Evolutionary conservation across 345 rosid species (phyloP), one percentile per base, ranked within the genome.

Genomic region (Euphorbia pulcherrima): DNA sequence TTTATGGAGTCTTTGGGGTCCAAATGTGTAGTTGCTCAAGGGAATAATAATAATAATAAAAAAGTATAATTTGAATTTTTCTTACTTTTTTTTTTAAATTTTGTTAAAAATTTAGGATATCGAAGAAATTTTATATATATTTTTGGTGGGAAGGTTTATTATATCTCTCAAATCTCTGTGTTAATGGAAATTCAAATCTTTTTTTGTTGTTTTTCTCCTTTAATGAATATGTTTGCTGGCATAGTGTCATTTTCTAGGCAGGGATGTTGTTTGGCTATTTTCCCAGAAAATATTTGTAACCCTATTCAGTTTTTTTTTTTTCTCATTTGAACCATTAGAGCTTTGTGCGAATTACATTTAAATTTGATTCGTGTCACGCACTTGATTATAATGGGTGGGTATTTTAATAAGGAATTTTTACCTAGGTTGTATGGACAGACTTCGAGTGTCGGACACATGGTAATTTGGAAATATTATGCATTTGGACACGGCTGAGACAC

Each of bases 1-100:
- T 77, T 79, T 91, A 72, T 94, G 99, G 97, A 81, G 84, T 18
- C 92, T 94, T 78, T 92, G 92, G 99, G 79, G 76, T 89, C 93
- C 97, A 81, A 82, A 80, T 83, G 83, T 87, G 67, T 90, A 83
- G 79, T n/a, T 35, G 50, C 47, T 23, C 18, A 16, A 21, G 50
- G n/a, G 51, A 50, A 17, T 6, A 37, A 39, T 29, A 27, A 23
- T 9, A 8, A 56, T n/a, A n/a, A n/a, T n/a, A 59, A 28, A 16
- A 52, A 41, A n/a, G 6, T 9, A 8, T 21, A 53, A 4, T 53
- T 21, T n/a, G n/a, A n/a, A n/a, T n/a, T n/a, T n/a, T n/a, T n/a
- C n/a, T n/a, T n/a, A n/a, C n/a, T n/a, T 20, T 52, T 18, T 28
- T 41, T 60, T 20, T 11, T 21, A 9, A 7, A 4, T 1, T 30